Evolutionary conservation across 768 basidiomycete genomes (phyloP), one percentile per base, ranked within the genome.

Genomic region (Coprinopsis marcescibilis): DNA sequence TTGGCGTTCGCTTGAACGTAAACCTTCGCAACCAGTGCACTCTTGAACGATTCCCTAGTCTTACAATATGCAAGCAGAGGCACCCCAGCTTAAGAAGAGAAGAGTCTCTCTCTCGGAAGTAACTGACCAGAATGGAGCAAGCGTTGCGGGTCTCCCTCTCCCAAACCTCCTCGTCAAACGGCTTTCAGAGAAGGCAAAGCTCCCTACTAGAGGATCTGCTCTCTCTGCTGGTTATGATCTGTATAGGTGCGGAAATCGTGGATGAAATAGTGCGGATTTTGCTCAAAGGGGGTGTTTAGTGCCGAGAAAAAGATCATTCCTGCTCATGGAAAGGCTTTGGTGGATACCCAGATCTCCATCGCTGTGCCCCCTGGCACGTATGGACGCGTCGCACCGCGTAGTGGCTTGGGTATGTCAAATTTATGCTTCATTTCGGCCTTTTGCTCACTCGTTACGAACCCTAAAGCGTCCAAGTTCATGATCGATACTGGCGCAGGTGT

Each of bases 401-500:
- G 87, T 62, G 96, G 96, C 15, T 81, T 98, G 21, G 95, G 95
- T 96, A 50, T 43, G 85, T 65, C 38, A 12, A 25, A 40, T 25
- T n/a, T n/a, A 4, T 40, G 41, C n/a, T 17, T 7, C 13, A 33
- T 15, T 21, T 12, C 24, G 3, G 4, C 37, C 27, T 26, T 33
- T 8, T 8, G 17, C 35, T 36, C 35, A 36, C 19, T 45, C 4
- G 5, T 21, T 33, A 15, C 8, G 23, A 33, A 15, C 36, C 34
- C 27, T 52, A 14, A 52, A 96, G 96, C 96, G 15, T 88, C 89
- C 13, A 99, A 99, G 61, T 93, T 90, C 64, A 92, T 91, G 82
- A 97, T 98, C 49, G 89, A 94, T 60, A 98, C 95, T 0, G 96
- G 96, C 1, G 96, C 96, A 10, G 96, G 95, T 17, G 96, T 99